Percentiles rank a stretch among this genome's conserved stretches.
These are phyloP conservation scores for Phalaenopsis aphrodite DNA, from an alignment of 106 monocot genomes.

Conservation along the genomic window DNA sequence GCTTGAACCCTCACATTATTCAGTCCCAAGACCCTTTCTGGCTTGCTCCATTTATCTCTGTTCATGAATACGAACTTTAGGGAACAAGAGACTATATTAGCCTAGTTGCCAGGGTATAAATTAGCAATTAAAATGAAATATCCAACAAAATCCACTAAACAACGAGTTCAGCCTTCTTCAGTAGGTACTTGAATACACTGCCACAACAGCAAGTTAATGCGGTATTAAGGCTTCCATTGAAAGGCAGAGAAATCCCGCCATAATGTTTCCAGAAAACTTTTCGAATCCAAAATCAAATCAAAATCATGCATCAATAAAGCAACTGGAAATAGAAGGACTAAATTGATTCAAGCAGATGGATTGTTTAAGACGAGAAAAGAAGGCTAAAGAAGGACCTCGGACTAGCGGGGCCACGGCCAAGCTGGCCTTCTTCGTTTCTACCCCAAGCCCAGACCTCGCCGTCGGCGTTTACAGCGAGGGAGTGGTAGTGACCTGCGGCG, in stretches of 20 bases:
- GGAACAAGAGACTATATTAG: background rate
- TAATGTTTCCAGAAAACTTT: no score
- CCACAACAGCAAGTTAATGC: no score
- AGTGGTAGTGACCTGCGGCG: slow-evolving; percentile 84
- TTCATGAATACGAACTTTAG: background rate
- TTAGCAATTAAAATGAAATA: no score
- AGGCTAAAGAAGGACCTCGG: slow-evolving; percentile 32
- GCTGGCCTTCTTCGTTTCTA: slow-evolving; percentile 76
- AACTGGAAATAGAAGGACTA: background rate
- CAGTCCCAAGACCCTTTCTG: slow-evolving; percentile 57
- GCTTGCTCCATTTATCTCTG: slow-evolving; percentile 59
- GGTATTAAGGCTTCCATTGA: no score
- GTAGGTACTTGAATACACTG: no score
- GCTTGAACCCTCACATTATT: slow-evolving; percentile 38
- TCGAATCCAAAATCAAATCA: background rate
- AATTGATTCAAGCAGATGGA: background rate
- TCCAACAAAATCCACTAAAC: no score
- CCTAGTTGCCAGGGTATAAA: no score
- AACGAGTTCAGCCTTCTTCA: no score
- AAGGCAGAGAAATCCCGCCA: no score
- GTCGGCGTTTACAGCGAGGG: slow-evolving; percentile 56
- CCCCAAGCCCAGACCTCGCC: slow-evolving; percentile 89
- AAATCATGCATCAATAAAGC: background rate
- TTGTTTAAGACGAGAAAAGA: background rate
- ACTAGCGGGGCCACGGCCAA: slow-evolving; percentile 39